These are phyloP conservation scores for Circinella umbellata DNA, from an alignment of 371 early-diverging fungal genomes.

Conservation along the genomic window DNA sequence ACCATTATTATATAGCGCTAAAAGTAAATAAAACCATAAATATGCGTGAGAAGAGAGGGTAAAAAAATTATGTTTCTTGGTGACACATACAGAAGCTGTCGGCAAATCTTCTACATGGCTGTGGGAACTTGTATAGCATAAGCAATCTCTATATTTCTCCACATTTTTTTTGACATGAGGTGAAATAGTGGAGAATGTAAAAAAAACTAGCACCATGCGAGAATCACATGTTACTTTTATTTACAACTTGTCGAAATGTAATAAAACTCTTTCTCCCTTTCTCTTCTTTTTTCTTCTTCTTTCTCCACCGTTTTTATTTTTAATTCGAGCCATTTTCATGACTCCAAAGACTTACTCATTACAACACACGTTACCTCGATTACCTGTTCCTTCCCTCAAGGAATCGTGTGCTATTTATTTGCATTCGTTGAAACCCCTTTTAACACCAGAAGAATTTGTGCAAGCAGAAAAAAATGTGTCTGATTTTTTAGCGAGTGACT, in stretches of 20 bases:
- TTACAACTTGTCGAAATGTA: neutral
- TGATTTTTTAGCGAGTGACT: slow-evolving; percentile 35
- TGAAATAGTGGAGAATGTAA: neutral
- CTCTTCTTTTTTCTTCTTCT: slow-evolving; percentile 15
- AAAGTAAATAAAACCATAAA: too few relatives aligned
- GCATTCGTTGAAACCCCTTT: slow-evolving; percentile 66
- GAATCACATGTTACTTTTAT: neutral
- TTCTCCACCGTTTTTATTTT: neutral
- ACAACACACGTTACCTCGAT: slow-evolving; percentile 74
- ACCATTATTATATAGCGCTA: too few relatives aligned
- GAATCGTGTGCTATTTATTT: slow-evolving; percentile 80
- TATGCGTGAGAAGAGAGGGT: too few relatives aligned
- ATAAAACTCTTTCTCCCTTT: slow-evolving; percentile 9
- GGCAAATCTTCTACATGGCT: too few relatives aligned
- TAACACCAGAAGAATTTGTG: slow-evolving; percentile 39
- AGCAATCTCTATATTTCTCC: neutral
- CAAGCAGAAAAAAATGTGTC: slow-evolving; percentile 34
- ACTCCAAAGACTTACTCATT: slow-evolving; percentile 62
- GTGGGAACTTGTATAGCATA: neutral
- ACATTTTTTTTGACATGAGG: neutral
- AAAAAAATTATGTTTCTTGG: too few relatives aligned
- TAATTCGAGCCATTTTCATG: neutral
- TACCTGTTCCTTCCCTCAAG: slow-evolving; percentile 81
- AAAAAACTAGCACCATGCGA: neutral
- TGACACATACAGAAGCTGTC: too few relatives aligned